Conservation (phyloP, 1,284 basidiomycete species). For the Kwoniella shivajii region DNA sequence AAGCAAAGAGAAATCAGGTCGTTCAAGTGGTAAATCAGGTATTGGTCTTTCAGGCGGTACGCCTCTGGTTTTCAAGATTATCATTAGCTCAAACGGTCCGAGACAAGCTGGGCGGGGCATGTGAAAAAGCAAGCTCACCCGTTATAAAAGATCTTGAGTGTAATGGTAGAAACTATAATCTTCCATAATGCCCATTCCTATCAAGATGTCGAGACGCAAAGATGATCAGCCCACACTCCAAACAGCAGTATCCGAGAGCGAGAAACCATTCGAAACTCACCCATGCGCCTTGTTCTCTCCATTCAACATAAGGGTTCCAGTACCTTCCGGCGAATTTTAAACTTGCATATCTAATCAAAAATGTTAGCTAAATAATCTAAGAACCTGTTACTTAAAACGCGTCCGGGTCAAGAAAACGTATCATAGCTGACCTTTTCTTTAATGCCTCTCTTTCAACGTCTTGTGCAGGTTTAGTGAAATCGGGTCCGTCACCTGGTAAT, state of each 20-base stretch:
- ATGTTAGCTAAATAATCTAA: neutral
- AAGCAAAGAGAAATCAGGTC: slow-evolving; percentile 46
- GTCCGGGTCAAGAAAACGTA: neutral
- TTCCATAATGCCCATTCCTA: slow-evolving; percentile 54
- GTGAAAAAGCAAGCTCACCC: slow-evolving; percentile 35
- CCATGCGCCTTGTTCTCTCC: slow-evolving; percentile 59
- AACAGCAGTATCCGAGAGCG: neutral
- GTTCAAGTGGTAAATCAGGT: slow-evolving; percentile 45
- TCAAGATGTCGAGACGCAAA: neutral
- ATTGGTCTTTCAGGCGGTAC: slow-evolving; percentile 43
- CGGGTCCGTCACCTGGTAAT: slow-evolving; percentile 26
- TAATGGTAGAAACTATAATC: slow-evolving; percentile 45
- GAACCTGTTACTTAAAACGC: neutral
- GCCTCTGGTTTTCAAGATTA: slow-evolving; percentile 21
- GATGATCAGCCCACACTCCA: neutral
- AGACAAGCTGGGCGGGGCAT: too few relatives aligned
- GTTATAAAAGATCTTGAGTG: slow-evolving; percentile 48
- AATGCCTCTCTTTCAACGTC: slow-evolving; percentile 53
- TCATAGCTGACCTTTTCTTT: slow-evolving; percentile 43
- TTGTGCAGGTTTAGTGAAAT: slow-evolving; percentile 30
- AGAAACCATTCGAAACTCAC: slow-evolving; percentile 25
- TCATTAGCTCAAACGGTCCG: neutral
- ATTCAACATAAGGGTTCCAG: slow-evolving; percentile 57
- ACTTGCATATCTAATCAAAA: slow-evolving; percentile 36
- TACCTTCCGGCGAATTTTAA: slow-evolving; percentile 47